Evolutionary conservation across 2,329 filamentous ascomycete genomes (phyloP), one percentile per base, ranked within the genome.

Genomic region (Colletotrichum lini): DNA sequence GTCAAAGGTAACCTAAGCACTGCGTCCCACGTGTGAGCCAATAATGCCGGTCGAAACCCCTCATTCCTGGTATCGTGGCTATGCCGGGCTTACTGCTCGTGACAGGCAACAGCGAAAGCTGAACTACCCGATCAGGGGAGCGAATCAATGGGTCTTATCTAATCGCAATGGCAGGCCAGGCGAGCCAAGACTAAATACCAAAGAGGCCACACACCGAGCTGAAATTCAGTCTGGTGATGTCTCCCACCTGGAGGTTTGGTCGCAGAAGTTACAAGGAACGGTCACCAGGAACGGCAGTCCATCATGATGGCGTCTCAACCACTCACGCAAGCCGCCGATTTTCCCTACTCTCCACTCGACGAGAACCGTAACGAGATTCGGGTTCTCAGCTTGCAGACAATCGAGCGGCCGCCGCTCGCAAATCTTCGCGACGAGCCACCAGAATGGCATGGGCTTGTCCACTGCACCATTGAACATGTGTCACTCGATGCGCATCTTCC

Each of bases 401-500:
- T 68, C 15, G 66, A 68, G 10, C 60, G 62, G 2, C 66, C 66
- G 9, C 60, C 66, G 15, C 66, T 68, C 4, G 60, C 30, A 15
- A 68, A 68, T 3, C 52, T 68, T 2, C 66, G 66, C 4, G 50
- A 68, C 9, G 66, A 68, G 52, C 66, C 66, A 23, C 44, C 52
- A 12, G 66, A 68, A 45, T 68, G 66, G 66, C 66, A 68, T 26
- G 66, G 66, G 1, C 66, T 68, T 4, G 66, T 68, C 4, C 66
- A 68, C 38, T 68, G 66, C 18, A 68, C 66, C 2, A 45, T 68
- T 5, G 42, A 68, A 12, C 66, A 65, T 23, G 66, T 68, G 4
- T 68, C 66, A 4, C 66, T 68, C 21, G 52, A 68, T 30, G 66
- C 66, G 13, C 60, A 68, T 10, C 52, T 68, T 2, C n/a, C 66